Evolutionary conservation across 306 rosid genomes (phyloP).

Genomic region (Acacia crassicarpa): DNA sequence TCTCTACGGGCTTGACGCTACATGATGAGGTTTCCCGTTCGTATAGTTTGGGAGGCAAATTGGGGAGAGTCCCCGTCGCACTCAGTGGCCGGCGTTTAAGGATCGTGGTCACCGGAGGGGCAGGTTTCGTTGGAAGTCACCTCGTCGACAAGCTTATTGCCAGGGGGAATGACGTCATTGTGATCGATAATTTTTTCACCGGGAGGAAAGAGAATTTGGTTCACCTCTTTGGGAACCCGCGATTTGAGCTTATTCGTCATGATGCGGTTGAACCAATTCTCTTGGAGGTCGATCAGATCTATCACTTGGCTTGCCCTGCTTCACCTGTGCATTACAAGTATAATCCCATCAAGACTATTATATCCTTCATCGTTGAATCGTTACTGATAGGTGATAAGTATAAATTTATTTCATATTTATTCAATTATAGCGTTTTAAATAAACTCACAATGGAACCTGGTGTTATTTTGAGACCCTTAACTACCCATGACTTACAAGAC

Average conservation of each 20-base stretch:
- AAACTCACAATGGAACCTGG: not conserved
- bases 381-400: not conserved
- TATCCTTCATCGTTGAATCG: conserved; percentile 51
- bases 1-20: conserved; percentile 10
- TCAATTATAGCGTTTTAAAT: not conserved
- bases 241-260: conserved; percentile 87
- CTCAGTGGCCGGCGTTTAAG: conserved; percentile 53
- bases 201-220: conserved; percentile 80
- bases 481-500: conserved; percentile 71
- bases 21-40: conserved; percentile 27
- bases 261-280: conserved; percentile 92
- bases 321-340: conserved; percentile 93
- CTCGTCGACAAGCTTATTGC: conserved; percentile 72
- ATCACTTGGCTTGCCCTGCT: conserved; percentile 95
- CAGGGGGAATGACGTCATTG: conserved; percentile 83
- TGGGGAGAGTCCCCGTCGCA: conserved; percentile 65
- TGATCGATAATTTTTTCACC: conserved; percentile 83
- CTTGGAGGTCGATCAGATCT: conserved; percentile 95
- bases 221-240: conserved; percentile 72
- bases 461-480: conserved; percentile 48
- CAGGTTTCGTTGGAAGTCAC: conserved; percentile 91
- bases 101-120: conserved; percentile 86
- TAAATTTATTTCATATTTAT: not conserved
- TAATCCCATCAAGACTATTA: conserved; percentile 91
- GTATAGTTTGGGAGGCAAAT: conserved; percentile 16